Evolutionary conservation across 2,329 filamentous ascomycete species (phyloP), one percentile per base, ranked within the genome.

Genomic region (Xylaria sp.): DNA sequence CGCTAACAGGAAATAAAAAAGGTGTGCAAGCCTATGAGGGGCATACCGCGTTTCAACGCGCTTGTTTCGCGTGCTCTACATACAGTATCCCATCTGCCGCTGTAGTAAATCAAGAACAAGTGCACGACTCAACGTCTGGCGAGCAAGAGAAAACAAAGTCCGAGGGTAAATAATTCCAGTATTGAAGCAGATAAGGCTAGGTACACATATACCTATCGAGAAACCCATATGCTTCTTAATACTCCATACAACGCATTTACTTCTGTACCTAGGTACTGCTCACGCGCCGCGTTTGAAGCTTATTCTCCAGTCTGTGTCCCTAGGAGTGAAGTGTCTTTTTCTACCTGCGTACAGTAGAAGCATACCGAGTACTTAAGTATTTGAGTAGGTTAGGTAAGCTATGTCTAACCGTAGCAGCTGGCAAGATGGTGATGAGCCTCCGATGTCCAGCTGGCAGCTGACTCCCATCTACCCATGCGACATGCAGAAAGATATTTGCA

Each of bases 31-130:
- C 41, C 41, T 46, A 46, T 59, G 68, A 67, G 68, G 68, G 68
- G 68, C 56, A 70, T 20, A 50, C 48, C 68, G 68, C 68, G 68
- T 70, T 46, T 50, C 12, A 28, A 70, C 68, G 64, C 68, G 68
- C 56, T 39, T 59, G 52, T 59, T 25, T 58, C 60, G 59, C 48
- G 59, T 57, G 15, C 25, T 54, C 39, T 20, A 46, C 37, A 18
- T 51, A 39, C 12, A 34, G 23, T 41, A 7, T 7, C 48, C 50
- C 48, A 37, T 34, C 60, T 54, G 34, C 34, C 39, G 23, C 56
- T 54, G 3, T 37, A 32, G 54, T 2, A 37, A 13, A 44, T n/a
- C 37, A 37, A 50, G 20, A 15, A 60, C 50, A 37, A 9, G 20
- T 10, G 32, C 44, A 58, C 20, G 9, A 41, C 9, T 9, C 9